Conservation (phyloP, 1,284 basidiomycete species). For the Ceratobasidium sp. region DNA sequence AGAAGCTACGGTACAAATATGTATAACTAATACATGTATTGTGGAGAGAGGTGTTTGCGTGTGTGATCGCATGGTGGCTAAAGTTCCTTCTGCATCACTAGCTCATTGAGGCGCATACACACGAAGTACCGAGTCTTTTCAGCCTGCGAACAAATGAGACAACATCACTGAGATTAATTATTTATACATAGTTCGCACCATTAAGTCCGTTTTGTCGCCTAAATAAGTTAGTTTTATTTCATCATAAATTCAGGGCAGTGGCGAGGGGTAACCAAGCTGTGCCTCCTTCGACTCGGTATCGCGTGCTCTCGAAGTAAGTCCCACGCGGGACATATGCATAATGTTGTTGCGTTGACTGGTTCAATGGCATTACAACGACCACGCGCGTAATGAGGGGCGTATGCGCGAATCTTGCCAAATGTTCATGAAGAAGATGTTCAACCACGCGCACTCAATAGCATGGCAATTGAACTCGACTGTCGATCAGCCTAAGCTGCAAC, state of each 20-base stretch:
- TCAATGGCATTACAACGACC: background rate
- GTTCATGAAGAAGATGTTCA: background rate
- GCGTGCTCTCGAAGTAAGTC: too few species aligned
- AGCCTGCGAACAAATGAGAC: background rate
- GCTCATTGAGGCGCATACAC: background rate
- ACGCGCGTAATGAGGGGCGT: background rate
- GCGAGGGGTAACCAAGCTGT: constrained; percentile 4
- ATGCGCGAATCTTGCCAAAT: constrained; percentile 2
- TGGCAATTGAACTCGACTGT: constrained; percentile 8
- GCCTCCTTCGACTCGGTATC: too few species aligned
- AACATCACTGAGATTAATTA: background rate
- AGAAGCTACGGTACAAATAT: constrained; percentile 2
- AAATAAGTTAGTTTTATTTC: background rate
- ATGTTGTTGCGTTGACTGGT: background rate
- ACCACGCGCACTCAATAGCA: background rate
- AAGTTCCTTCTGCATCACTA: background rate
- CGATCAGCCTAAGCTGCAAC: constrained; percentile 21
- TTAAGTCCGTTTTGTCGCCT: background rate
- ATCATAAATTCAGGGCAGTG: constrained; percentile 27
- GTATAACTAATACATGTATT: constrained; percentile 1
- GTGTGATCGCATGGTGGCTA: background rate
- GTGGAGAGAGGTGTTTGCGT: background rate
- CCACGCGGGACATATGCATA: too few species aligned
- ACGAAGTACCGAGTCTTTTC: background rate
- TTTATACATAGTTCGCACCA: background rate